These are phyloP conservation scores for Lasiosphaeris hirsuta DNA, from an alignment of 495 filamentous ascomycete species.

Conservation along the genomic window DNA sequence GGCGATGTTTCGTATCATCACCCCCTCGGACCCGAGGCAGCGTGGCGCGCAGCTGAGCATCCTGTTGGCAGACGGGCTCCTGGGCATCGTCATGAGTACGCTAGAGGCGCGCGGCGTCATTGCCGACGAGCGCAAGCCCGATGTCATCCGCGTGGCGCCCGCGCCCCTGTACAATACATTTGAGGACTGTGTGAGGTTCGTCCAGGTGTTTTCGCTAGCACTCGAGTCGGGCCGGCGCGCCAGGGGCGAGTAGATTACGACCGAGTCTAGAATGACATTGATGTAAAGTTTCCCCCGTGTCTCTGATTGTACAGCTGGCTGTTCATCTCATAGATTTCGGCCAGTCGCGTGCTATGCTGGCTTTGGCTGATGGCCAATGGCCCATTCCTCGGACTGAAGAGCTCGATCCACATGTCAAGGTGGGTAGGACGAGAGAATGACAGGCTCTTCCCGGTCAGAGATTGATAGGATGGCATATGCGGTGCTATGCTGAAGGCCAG, in stretches of 20 bases:
- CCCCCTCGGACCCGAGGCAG: constrained; percentile 65
- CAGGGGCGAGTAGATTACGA: background rate
- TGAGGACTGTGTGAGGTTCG: constrained; percentile 74
- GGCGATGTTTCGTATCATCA: constrained; percentile 71
- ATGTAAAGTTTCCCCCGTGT: no score
- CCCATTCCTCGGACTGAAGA: no score
- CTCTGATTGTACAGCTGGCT: no score
- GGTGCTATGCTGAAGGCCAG: no score
- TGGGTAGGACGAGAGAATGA: no score
- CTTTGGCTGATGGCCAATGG: no score
- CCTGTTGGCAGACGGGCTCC: constrained; percentile 59
- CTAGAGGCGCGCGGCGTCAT: constrained; percentile 71
- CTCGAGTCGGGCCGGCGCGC: constrained; percentile 32
- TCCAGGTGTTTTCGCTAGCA: constrained; percentile 57
- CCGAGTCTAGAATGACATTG: no score
- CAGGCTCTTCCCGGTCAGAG: no score
- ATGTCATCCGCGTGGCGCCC: constrained; percentile 90
- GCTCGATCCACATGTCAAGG: no score
- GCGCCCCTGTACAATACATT: constrained; percentile 88
- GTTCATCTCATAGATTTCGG: no score
- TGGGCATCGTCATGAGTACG: constrained; percentile 64
- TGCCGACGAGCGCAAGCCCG: constrained; percentile 83
- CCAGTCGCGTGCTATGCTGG: no score
- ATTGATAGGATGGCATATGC: no score
- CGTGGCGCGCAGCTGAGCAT: constrained; percentile 88